These are phyloP conservation scores for Wickerhamomyces strasburgensis DNA, from an alignment of 805 yeast genomes.

Conservation along the genomic window DNA sequence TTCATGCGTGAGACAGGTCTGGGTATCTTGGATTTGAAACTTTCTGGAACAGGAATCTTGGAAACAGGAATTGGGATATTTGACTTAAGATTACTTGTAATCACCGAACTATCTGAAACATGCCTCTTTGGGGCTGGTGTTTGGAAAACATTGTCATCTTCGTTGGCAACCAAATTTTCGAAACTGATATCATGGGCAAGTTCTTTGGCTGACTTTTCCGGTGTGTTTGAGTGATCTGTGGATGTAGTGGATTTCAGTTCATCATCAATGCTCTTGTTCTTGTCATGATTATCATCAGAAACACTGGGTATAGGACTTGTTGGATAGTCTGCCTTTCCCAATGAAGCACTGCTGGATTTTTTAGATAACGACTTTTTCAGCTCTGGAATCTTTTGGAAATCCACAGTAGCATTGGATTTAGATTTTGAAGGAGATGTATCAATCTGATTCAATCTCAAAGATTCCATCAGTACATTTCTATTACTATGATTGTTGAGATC, in stretches of 20 bases:
- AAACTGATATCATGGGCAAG: constrained; percentile 10
- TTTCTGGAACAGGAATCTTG: constrained; percentile 11
- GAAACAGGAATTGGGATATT: constrained; percentile 4
- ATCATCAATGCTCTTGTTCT: too few species aligned
- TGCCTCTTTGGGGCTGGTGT: constrained; percentile 19
- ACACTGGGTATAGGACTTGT: background rate
- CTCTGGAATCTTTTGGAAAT: constrained; percentile 15
- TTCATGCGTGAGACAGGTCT: constrained; percentile 21
- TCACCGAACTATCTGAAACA: constrained; percentile 5
- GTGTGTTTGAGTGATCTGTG: too few species aligned
- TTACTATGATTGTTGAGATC: constrained; percentile 5
- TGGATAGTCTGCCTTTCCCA: background rate
- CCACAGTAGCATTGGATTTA: constrained; percentile 4
- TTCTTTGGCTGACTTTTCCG: too few species aligned
- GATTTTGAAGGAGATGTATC: constrained; percentile 14
- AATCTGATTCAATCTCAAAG: constrained; percentile 12
- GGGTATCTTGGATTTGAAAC: constrained; percentile 18
- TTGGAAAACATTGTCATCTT: constrained; percentile 6
- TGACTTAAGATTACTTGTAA: background rate
- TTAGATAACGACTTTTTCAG: constrained; percentile 10
- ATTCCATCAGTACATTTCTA: constrained; percentile 10
- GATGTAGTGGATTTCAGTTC: too few species aligned
- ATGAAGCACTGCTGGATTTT: constrained; percentile 3
- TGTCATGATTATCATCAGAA: too few species aligned
- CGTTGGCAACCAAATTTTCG: constrained; percentile 3